These are phyloP conservation scores for Serendipita sp. DNA, from an alignment of 1,284 basidiomycete genomes.

Conservation along the genomic window DNA sequence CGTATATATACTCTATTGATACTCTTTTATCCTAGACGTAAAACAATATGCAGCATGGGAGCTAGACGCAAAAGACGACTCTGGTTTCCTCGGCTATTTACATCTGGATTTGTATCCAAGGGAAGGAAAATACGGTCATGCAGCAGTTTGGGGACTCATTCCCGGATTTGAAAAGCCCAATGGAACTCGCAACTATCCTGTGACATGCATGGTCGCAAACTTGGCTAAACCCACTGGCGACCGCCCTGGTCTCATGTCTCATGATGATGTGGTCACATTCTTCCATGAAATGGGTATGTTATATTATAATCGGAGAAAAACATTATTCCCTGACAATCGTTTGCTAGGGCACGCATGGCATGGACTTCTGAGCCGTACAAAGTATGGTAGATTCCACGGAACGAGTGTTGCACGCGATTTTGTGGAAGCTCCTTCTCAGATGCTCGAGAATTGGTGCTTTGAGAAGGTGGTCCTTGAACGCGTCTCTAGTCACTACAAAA, in stretches of 20 bases:
- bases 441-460: constrained; percentile 89
- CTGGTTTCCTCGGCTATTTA: constrained; percentile 63
- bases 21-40: constrained; percentile 36
- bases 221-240: constrained; percentile 68
- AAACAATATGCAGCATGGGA: constrained; percentile 74
- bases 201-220: constrained; percentile 76
- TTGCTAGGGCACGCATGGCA: constrained; percentile 85
- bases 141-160: constrained; percentile 68
- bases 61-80: constrained; percentile 49
- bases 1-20: neutral
- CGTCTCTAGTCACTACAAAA: constrained; percentile 69
- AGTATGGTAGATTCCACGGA: constrained; percentile 65
- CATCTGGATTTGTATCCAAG: constrained; percentile 81
- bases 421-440: constrained; percentile 76
- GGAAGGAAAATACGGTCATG: constrained; percentile 74
- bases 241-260: constrained; percentile 69
- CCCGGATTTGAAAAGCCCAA: constrained; percentile 38
- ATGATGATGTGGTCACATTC: constrained; percentile 40
- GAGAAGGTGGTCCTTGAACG: constrained; percentile 57
- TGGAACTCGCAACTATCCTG: constrained; percentile 53
- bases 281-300: constrained; percentile 21
- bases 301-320: neutral
- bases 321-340: constrained; percentile 39
- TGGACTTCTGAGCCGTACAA: constrained; percentile 56
- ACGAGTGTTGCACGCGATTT: constrained; percentile 71